Base-by-base conservation (phyloP, 164 flowering plant genomes). In the Vitis amurensis region DNA sequence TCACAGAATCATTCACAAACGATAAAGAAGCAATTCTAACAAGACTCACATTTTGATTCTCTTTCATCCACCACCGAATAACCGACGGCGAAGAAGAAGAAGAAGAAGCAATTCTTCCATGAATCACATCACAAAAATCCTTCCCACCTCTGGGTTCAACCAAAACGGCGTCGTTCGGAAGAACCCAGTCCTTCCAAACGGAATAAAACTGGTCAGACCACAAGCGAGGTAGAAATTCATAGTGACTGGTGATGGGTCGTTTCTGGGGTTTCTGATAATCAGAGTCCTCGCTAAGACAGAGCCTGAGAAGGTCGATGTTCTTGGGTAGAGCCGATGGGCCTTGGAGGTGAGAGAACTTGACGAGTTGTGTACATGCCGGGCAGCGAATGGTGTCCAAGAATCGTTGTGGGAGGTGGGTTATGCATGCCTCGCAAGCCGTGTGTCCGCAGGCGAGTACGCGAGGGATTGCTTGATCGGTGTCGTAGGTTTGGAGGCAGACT, bases 391-490 rank as follows among this genome's bases (percentile, higher is more conserved):
- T 85, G 67, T 65, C 64, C 3, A 90, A 80, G 75, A 74, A 82
- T 15, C 76, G 86, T 37, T 79, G 83, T 0, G 89, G 94, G 56
- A 95, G 87, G 62, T 66, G 86, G 2, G 8, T 19, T 2, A 95
- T 79, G 78, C 99, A 95, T 10, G 72, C 37, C 73, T 93, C 87
- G 80, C 99, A 95, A 29, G 74, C 75, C 19, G 94, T 77, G 86
- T 95, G 99, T 59, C 99, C 99, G 64, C 99, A 95, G 0, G 87
- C n/a, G 52, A 95, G 89, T 0, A 95, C 99, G 8, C 99, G 91
- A 0, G 99, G 99, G 30, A 89, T 72, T 6, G 82, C 58, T 31
- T 59, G 50, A 9, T 27, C 72, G 76, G 68, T 74, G 85, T 83
- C 86, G 87, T 83, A 95, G 58, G 68, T 29, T 68, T 86, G 85